Evolutionary conservation across 2,329 filamentous ascomycete genomes (phyloP), one percentile per base, ranked within the genome.

Genomic region (Arthrinium puccinioides): DNA sequence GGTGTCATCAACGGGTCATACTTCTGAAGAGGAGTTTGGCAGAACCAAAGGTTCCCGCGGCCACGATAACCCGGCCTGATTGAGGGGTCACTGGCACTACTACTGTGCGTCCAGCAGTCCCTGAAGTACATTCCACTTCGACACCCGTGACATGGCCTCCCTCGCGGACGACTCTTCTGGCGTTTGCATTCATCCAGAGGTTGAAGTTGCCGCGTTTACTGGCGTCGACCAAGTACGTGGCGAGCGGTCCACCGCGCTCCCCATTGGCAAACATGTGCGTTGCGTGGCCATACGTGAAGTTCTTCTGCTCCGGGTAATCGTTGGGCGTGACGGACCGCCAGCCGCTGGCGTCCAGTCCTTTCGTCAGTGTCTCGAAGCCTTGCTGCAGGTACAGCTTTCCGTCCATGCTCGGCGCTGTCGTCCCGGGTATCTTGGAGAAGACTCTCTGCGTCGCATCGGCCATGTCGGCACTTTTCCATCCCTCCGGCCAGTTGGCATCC

Each of bases 391-490:
- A 86, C 19, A 74, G 66, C 52, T 78, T 67, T 32, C 77, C 77
- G 50, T 88, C 82, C 47, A 66, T 63, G 1, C 81, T 86, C 1
- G 84, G 82, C 30, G 65, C 63, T 31, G 74, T 74, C 0, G 80
- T 86, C 21, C 82, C 82, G 0, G 81, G 81, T 43, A 86, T 87
- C n/a, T 81, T 72, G 24, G 66, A 62, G 54, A 86, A 87, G 6
- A 82, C 75, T 28, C 76, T 71, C 20, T 72, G 60, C 6, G 79
- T 74, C 2, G 82, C 74, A 18, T 62, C 54, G 42, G 63, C 61
- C 53, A 87, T 72, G 47, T 87, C 80, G 6, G 61, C 54, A 14
- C 76, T 69, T 57, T 82, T 79, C 84, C 84, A 88, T 21, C 82
- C 83, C 2, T 62, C 45, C 1, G 84, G 84, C 63, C 84, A 88